Conservation (phyloP, 2,329 filamentous ascomycete genomes). For the Cladobotryum mycophilum region DNA sequence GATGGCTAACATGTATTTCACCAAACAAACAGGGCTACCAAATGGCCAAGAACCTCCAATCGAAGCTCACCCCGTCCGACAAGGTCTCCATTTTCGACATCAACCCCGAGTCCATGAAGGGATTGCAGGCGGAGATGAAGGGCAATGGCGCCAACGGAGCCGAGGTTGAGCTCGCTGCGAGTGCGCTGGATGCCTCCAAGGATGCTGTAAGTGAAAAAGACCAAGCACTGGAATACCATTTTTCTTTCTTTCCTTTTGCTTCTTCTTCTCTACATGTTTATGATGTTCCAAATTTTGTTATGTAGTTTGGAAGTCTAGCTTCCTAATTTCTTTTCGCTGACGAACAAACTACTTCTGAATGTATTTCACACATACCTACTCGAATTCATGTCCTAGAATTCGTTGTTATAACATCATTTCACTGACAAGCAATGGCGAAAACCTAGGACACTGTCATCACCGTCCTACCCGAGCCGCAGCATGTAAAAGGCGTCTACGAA, state of each 20-base stretch:
- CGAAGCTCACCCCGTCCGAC: conserved; percentile 47
- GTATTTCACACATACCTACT: not conserved
- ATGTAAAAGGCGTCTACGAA: conserved; percentile 77
- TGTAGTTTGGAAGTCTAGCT: conserved; percentile 53
- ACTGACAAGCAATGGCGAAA: conserved; percentile 14
- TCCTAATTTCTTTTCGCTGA: conserved; percentile 41
- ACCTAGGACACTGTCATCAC: conserved; percentile 77
- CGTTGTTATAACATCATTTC: conserved; percentile 37
- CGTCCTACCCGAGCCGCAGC: conserved; percentile 79
- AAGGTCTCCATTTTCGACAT: conserved; percentile 51
- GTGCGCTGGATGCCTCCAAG: conserved; percentile 42
- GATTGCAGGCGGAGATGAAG: conserved; percentile 43
- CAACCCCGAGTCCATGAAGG: conserved; percentile 42
- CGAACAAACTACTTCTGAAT: not conserved
- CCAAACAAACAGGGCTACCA: conserved; percentile 44
- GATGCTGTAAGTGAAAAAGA: conserved; percentile 41
- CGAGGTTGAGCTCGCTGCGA: conserved; percentile 37
- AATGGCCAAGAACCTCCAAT: conserved; percentile 57
- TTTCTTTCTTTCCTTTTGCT: not conserved
- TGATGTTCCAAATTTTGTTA: conserved; percentile 37
- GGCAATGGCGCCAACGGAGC: conserved; percentile 38
- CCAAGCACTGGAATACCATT: too few species aligned
- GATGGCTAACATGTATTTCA: conserved; percentile 12
- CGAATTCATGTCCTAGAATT: not conserved
- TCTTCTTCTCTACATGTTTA: not conserved